Percentiles rank a stretch among this genome's conserved stretches.
These are phyloP conservation scores for Avena eriantha DNA, from an alignment of 176 grass and related monocot species.

Conservation along the genomic window DNA sequence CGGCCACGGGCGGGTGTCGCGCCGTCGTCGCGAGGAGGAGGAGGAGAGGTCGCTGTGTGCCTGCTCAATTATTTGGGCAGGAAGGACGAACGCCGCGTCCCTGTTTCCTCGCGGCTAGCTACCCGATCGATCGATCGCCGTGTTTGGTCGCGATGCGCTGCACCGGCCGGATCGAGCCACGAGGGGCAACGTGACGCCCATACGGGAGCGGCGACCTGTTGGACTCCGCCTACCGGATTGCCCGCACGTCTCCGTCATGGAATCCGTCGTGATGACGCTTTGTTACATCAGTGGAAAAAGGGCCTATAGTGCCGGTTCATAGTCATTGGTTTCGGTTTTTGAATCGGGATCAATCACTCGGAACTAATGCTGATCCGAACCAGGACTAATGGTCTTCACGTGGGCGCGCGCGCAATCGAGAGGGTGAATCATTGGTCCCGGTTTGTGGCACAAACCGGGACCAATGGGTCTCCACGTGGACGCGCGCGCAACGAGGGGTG, in stretches of 20 bases:
- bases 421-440: no score
- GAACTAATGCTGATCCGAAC: no score
- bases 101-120: neutral
- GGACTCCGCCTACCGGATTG: neutral
- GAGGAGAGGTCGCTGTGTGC: neutral
- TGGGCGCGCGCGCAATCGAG: no score
- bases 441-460: no score
- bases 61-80: conserved; percentile 29
- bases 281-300: no score
- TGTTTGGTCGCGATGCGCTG: neutral
- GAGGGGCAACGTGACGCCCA: neutral
- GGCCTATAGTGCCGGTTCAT: no score
- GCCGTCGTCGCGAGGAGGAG: neutral
- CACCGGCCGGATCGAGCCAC: neutral
- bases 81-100: neutral
- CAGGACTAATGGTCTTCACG: no score
- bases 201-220: neutral
- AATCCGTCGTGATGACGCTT: neutral
- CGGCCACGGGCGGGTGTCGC: neutral
- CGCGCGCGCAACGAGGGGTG: no score
- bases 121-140: neutral
- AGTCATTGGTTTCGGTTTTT: no score
- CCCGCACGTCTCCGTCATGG: neutral
- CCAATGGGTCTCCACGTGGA: no score
- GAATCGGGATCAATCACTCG: no score